Evolutionary conservation across 805 yeast species (phyloP), one percentile per base, ranked within the genome.

Genomic region (Spathaspora hagerdaliae): DNA sequence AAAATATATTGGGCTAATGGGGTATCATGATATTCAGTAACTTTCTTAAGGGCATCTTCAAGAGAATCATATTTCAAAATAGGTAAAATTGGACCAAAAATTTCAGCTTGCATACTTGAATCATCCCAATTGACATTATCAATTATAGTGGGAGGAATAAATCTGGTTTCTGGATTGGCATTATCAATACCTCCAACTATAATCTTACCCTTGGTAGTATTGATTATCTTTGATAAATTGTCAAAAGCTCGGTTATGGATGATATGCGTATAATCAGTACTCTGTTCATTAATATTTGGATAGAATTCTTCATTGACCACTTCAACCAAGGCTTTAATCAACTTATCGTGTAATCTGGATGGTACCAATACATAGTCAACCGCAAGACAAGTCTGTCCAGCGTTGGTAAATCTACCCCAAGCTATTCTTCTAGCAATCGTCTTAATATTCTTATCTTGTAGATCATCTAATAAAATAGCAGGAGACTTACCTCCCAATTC

Each of bases 401-500:
- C 79, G 60, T 89, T 92, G 31, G 79, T 66, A 58, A 83, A 84
- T 54, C 84, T 80, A 13, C 91, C 92, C 87, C 94, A 87, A 1
- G 77, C 74, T 12, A 88, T 66, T 64, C 97, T 78, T 51, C 75
- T 75, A 26, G 89, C 71, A 36, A 73, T 51, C 1, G 67, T 62
- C 8, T 64, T 57, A 33, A 81, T 54, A 46, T 79, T 72, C n/a
- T 54, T 59, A 46, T 72, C 70, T 11, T 67, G 67, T 41, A 74
- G 65, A 51, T 69, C 71, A 39, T 69, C 74, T 42, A 89, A 75
- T 9, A 91, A 69, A 54, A 90, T 76, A 1, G 79, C 86, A 0
- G 98, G 98, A 7, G 92, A 84, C 63, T 92, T 92, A 5, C 98
- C 98, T 44, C 98, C 97, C 38, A 91, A 72, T 65, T 91, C 98